Conservation (phyloP, 1,284 basidiomycete species). For the Caloboletus firmus region DNA sequence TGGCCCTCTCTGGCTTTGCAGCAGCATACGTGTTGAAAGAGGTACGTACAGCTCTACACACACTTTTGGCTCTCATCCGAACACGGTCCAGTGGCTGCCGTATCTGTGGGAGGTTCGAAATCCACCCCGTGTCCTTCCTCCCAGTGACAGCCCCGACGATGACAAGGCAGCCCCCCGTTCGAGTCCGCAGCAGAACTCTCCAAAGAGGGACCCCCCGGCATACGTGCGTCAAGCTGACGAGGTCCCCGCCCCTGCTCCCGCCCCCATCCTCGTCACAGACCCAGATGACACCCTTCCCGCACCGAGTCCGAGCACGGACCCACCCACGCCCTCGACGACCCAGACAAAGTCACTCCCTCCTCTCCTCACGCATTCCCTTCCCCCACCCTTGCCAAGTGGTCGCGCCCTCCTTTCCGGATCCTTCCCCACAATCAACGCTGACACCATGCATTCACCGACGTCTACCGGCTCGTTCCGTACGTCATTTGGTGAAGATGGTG, state of each 20-base stretch:
- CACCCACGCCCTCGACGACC: neutral
- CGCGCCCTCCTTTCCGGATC: constrained; percentile 7
- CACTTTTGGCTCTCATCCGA: neutral
- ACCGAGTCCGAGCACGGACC: neutral
- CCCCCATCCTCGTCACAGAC: neutral
- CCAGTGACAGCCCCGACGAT: neutral
- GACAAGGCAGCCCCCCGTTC: neutral
- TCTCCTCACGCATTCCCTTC: constrained; percentile 18
- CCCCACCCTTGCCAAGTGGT: constrained; percentile 11
- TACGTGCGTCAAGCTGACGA: neutral
- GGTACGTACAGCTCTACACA: constrained; percentile 1
- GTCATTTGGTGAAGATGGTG: neutral
- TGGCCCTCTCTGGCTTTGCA: constrained; percentile 18
- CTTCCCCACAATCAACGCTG: neutral
- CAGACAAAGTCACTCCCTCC: constrained; percentile 8
- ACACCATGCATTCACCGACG: neutral
- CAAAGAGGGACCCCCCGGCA: neutral
- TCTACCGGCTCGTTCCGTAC: neutral
- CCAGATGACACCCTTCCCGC: neutral
- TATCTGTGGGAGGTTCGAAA: neutral
- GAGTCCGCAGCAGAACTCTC: neutral
- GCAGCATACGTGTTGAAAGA: constrained; percentile 23
- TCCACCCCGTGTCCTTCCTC: neutral
- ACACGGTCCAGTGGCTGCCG: constrained; percentile 1
- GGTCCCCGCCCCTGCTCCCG: neutral